These are phyloP conservation scores for Didymella sp. DNA, from an alignment of 2,329 filamentous ascomycete genomes.

Conservation along the genomic window DNA sequence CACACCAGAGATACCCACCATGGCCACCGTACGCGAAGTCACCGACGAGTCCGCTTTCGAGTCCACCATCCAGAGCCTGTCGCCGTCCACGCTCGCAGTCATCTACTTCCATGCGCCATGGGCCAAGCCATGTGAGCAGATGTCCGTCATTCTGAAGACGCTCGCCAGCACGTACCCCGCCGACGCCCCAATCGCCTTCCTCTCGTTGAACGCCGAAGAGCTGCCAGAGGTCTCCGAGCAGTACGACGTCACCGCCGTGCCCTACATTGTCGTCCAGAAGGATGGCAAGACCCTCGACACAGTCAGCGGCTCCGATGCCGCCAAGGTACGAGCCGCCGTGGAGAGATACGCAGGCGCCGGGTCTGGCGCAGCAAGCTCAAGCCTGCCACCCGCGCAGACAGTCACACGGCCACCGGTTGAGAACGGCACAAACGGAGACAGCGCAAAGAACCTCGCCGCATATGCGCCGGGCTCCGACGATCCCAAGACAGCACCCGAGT, in stretches of 20 bases:
- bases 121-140: constrained; percentile 95
- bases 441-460: constrained; percentile 51
- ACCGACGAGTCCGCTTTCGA: constrained; percentile 76
- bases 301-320: constrained; percentile 87
- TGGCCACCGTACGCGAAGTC: constrained; percentile 74
- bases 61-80: constrained; percentile 70
- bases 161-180: constrained; percentile 86
- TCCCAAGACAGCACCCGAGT: constrained; percentile 57
- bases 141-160: constrained; percentile 83
- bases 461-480: constrained; percentile 55
- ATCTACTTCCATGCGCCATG: constrained; percentile 96
- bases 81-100: constrained; percentile 75
- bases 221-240: constrained; percentile 88
- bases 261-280: constrained; percentile 84
- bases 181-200: constrained; percentile 77
- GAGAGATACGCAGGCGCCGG: constrained; percentile 74
- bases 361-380: constrained; percentile 46
- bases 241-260: constrained; percentile 94
- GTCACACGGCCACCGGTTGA: constrained; percentile 55
- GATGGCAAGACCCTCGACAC: constrained; percentile 79
- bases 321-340: constrained; percentile 83
- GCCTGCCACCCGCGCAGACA: constrained; percentile 52
- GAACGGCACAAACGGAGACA: constrained; percentile 41
- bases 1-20: constrained; percentile 19
- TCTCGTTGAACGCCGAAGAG: constrained; percentile 93